phyloP scores from a whole-genome alignment of 495 filamentous ascomycete species.

The Choiromyces venosus region DNA sequence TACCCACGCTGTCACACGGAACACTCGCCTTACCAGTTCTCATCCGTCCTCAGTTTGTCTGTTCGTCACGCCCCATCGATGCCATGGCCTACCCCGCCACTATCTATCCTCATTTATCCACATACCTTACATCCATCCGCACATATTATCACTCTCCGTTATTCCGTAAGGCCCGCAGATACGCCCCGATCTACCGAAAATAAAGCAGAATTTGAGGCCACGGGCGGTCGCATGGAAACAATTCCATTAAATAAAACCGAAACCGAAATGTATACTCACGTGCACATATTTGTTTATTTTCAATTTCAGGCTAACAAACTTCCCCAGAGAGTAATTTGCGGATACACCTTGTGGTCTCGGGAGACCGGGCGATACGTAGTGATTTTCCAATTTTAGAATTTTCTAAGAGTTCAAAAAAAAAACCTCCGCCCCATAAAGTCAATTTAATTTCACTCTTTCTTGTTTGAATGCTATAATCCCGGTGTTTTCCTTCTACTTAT shows the following conservation, averaged over 20 bases:
- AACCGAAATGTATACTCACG: slow-evolving; percentile 21
- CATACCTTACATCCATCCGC: slow-evolving; percentile 1
- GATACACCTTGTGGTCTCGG: not conserved
- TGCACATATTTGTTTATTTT: slow-evolving; percentile 15
- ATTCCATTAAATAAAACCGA: slow-evolving; percentile 2
- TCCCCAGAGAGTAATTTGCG: not conserved
- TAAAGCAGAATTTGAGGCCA: slow-evolving; percentile 3
- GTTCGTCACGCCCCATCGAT: not conserved
- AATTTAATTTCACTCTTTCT: slow-evolving; percentile 20
- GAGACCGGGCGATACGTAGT: not conserved
- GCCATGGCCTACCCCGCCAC: slow-evolving; percentile 8
- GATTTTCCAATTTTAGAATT: not conserved
- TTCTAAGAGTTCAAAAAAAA: not conserved
- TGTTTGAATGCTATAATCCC: slow-evolving; percentile 5
- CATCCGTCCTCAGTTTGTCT: not conserved
- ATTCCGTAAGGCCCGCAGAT: slow-evolving; percentile 8
- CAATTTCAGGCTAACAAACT: not conserved
- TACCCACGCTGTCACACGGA: not conserved
- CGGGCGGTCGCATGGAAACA: slow-evolving; percentile 19
- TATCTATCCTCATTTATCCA: slow-evolving; percentile 12
- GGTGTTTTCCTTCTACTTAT: slow-evolving; percentile 9
- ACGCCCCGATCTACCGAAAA: slow-evolving; percentile 27
- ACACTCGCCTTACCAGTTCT: not conserved
- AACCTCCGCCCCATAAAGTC: not conserved
- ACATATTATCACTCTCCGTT: not conserved